Conservation (phyloP, 768 basidiomycete species). For the Psilocybe subaeruginosa region DNA sequence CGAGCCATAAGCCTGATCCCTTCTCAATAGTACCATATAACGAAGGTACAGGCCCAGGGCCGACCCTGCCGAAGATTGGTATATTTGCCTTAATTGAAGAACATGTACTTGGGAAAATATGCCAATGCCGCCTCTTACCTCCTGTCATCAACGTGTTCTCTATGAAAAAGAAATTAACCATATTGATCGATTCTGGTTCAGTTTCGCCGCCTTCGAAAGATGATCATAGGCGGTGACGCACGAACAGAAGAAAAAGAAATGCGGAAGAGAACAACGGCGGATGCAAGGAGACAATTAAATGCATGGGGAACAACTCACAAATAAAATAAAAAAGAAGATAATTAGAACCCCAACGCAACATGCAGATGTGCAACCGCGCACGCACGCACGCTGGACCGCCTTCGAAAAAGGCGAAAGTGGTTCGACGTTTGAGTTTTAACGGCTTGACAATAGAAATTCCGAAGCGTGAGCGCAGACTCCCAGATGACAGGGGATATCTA, state of each 20-base stretch:
- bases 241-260: not conserved
- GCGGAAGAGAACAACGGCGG: too few relatives aligned
- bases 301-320: not conserved
- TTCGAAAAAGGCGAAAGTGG: not conserved
- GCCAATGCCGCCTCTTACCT: conserved; percentile 1
- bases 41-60: not conserved
- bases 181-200: not conserved
- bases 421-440: not conserved
- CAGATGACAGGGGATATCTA: not conserved
- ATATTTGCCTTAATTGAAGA: conserved; percentile 3
- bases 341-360: not conserved
- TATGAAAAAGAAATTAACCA: not conserved
- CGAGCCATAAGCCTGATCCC: conserved; percentile 5
- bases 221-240: not conserved
- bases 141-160: not conserved
- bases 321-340: not conserved
- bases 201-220: not conserved
- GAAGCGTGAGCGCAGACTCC: not conserved
- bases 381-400: not conserved
- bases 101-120: not conserved
- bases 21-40: not conserved
- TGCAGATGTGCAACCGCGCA: not conserved
- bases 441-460: not conserved
- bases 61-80: conserved; percentile 5
- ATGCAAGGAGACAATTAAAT: not conserved